Percentiles rank a stretch among this genome's conserved stretches.
These are phyloP conservation scores for Ilyonectria destructans DNA, from an alignment of 2,329 filamentous ascomycete species.

Conservation along the genomic window DNA sequence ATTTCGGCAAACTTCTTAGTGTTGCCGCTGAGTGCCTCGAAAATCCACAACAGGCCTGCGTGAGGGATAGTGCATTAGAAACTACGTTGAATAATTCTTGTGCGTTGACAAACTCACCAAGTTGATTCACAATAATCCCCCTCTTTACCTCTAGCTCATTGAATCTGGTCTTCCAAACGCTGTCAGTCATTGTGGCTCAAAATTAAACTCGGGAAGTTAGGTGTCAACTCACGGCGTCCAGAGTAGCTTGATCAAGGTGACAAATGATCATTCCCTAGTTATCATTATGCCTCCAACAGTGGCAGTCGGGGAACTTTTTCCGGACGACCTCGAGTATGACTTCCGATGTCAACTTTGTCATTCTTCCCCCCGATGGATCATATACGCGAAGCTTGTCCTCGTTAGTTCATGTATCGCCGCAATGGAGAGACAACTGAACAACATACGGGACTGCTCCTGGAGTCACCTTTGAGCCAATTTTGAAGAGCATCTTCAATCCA, in stretches of 20 bases:
- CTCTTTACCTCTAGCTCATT: background rate
- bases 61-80: background rate
- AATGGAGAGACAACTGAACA: background rate
- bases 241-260: background rate
- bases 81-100: background rate
- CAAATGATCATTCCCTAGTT: constrained; percentile 1
- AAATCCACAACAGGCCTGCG: background rate
- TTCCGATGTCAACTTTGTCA: background rate
- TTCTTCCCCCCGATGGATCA: background rate
- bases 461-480: too few relatives aligned
- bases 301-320: background rate
- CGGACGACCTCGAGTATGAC: background rate
- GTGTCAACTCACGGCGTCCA: background rate
- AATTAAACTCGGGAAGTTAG: too few relatives aligned
- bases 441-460: background rate
- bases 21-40: background rate
- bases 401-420: background rate
- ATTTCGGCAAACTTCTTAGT: background rate
- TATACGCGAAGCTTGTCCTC: background rate
- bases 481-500: too few relatives aligned
- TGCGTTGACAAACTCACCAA: background rate
- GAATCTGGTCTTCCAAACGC: background rate
- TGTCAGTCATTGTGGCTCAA: background rate
- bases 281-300: background rate
- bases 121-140: background rate